Evolutionary conservation across 2,329 filamentous ascomycete genomes (phyloP).

Genomic region (Epichloe amarillans): DNA sequence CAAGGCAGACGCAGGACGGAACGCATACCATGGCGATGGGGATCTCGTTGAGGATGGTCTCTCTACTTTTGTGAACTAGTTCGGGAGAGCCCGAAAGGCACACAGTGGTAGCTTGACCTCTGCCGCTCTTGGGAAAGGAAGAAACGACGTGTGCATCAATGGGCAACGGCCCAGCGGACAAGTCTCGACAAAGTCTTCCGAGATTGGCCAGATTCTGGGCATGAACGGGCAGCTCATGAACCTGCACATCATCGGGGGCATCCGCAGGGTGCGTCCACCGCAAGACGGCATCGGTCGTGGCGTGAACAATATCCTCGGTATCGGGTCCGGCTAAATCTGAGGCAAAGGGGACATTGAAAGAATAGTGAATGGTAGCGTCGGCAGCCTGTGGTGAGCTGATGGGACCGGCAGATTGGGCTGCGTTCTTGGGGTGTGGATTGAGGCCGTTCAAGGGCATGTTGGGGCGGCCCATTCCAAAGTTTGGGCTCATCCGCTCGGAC

Average conservation of each 20-base stretch:
- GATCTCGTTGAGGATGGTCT: slow-evolving; percentile 80
- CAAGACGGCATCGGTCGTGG: slow-evolving; percentile 73
- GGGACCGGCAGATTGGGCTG: slow-evolving; percentile 37
- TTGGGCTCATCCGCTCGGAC: slow-evolving; percentile 56
- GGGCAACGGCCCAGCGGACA: slow-evolving; percentile 57
- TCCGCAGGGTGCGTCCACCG: slow-evolving; percentile 90
- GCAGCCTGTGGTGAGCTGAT: slow-evolving; percentile 56
- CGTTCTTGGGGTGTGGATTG: slow-evolving; percentile 45
- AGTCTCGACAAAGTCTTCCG: slow-evolving; percentile 65
- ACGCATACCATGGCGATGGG: slow-evolving; percentile 76
- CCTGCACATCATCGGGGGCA: slow-evolving; percentile 68
- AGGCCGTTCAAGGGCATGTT: slow-evolving; percentile 42
- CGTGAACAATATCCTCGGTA: slow-evolving; percentile 87
- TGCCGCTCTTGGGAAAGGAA: slow-evolving; percentile 60
- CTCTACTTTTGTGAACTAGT: slow-evolving; percentile 76
- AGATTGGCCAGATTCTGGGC: slow-evolving; percentile 72
- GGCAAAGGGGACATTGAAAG: slow-evolving; percentile 94
- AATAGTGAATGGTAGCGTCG: slow-evolving; percentile 74
- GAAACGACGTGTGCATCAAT: slow-evolving; percentile 77
- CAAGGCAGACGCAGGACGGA: background rate
- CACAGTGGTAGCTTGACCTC: slow-evolving; percentile 69
- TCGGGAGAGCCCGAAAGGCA: slow-evolving; percentile 82
- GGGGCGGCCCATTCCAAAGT: slow-evolving; percentile 50
- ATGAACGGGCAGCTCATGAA: slow-evolving; percentile 86
- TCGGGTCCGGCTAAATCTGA: slow-evolving; percentile 87